These are phyloP conservation scores for Mucor ambiguus DNA, from an alignment of 371 early-diverging fungal genomes.

Conservation along the genomic window DNA sequence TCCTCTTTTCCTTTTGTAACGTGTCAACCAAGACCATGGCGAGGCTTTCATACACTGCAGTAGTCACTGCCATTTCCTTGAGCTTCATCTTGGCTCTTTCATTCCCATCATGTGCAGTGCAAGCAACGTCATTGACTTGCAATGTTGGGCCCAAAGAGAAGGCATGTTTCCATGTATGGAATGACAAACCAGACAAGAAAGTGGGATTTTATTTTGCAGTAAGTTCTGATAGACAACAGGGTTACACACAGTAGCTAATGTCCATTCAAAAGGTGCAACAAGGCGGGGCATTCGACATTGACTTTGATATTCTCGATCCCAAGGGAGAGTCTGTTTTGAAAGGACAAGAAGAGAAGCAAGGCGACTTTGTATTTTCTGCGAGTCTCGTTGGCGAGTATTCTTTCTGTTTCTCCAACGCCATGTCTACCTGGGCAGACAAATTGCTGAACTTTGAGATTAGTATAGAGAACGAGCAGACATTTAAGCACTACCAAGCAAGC, in stretches of 20 bases:
- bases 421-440: slow-evolving; percentile 89
- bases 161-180: slow-evolving; percentile 76
- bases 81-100: neutral
- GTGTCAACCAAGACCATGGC: neutral
- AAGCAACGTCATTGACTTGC: slow-evolving; percentile 81
- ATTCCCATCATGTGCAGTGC: neutral
- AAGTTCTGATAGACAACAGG: slow-evolving; percentile 31
- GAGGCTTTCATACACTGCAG: neutral
- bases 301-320: slow-evolving; percentile 80
- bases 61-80: neutral
- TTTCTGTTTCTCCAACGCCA: slow-evolving; percentile 91
- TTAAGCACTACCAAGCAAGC: slow-evolving; percentile 17
- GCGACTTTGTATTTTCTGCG: slow-evolving; percentile 87
- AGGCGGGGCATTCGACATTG: slow-evolving; percentile 92
- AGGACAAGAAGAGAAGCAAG: slow-evolving; percentile 86
- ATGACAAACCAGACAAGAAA: slow-evolving; percentile 78
- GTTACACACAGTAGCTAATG: neutral
- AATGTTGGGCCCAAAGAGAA: slow-evolving; percentile 86
- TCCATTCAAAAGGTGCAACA: slow-evolving; percentile 27
- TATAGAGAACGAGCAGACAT: slow-evolving; percentile 74
- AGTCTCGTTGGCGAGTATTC: slow-evolving; percentile 83
- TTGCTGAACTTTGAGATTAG: slow-evolving; percentile 88
- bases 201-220: slow-evolving; percentile 96
- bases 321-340: slow-evolving; percentile 57
- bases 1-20: neutral